phyloP scores from a whole-genome alignment of 768 basidiomycete species.

The Suillus subluteus region DNA sequence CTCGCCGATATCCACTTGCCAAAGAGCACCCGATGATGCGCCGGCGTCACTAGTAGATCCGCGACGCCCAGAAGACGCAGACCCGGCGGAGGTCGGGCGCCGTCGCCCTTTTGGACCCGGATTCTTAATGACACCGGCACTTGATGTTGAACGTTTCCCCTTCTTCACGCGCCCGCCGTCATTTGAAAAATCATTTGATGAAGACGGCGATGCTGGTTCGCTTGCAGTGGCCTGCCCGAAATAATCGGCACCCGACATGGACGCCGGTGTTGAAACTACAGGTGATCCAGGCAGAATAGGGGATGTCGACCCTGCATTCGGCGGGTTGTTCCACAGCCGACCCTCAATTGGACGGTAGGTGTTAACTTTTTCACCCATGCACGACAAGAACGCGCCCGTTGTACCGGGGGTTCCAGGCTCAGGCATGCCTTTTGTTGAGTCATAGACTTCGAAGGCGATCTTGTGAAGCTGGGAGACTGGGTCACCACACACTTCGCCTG shows the following conservation, averaged over 20 bases:
- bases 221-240: slow-evolving; percentile 63
- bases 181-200: slow-evolving; percentile 71
- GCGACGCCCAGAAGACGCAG: slow-evolving; percentile 66
- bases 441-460: slow-evolving; percentile 91
- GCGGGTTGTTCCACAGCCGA: slow-evolving; percentile 70
- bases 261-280: slow-evolving; percentile 62
- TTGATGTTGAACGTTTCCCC: slow-evolving; percentile 75
- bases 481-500: slow-evolving; percentile 90
- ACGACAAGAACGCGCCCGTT: slow-evolving; percentile 84
- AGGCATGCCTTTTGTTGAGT: slow-evolving; percentile 66
- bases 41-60: slow-evolving; percentile 68
- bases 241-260: slow-evolving; percentile 63
- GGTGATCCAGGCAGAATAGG: slow-evolving; percentile 73
- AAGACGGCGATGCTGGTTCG: slow-evolving; percentile 67
- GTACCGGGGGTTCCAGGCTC: slow-evolving; percentile 79
- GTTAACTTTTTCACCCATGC: slow-evolving; percentile 93
- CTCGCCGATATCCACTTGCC: slow-evolving; percentile 92
- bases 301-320: slow-evolving; percentile 49
- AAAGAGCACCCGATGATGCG: slow-evolving; percentile 77
- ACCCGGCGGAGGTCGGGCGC: slow-evolving; percentile 78
- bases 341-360: slow-evolving; percentile 86
- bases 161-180: slow-evolving; percentile 88
- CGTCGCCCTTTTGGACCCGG: slow-evolving; percentile 55
- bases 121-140: slow-evolving; percentile 52
- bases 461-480: slow-evolving; percentile 96